Percentiles rank a stretch among this genome's conserved stretches.
Conservation (phyloP, 2,329 filamentous ascomycete genomes). For the Penicillium frequentans region DNA sequence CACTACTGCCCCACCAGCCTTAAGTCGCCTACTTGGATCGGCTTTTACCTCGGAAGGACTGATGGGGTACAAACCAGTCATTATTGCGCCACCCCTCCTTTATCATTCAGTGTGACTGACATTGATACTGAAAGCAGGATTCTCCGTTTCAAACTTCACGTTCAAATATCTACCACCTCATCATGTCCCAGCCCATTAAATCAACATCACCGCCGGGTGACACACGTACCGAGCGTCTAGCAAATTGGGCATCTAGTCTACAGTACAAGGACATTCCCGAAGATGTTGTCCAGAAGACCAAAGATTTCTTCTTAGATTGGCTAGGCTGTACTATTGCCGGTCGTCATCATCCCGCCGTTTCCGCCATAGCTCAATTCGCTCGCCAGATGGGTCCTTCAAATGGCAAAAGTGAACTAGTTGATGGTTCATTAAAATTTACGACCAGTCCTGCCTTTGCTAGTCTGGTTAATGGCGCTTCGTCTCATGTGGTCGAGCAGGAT, state of each 20-base stretch:
- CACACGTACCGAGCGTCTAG: conserved; percentile 23
- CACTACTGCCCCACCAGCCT: conserved; percentile 5
- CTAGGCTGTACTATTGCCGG: conserved; percentile 33
- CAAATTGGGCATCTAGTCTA: conserved; percentile 21
- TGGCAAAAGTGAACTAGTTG: conserved; percentile 30
- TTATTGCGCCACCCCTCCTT: background rate
- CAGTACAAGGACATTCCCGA: conserved; percentile 23
- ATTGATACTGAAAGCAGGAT: background rate
- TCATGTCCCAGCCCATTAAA: background rate
- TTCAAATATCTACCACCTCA: background rate
- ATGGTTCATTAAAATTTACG: conserved; percentile 20
- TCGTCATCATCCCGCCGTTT: conserved; percentile 27
- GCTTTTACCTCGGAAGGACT: conserved; percentile 13
- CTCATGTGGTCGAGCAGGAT: conserved; percentile 36
- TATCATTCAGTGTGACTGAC: no score
- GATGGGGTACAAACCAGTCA: background rate
- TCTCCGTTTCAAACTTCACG: background rate
- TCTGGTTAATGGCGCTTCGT: conserved; percentile 31
- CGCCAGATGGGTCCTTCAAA: conserved; percentile 28
- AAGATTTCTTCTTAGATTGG: conserved; percentile 33
- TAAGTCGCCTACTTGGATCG: conserved; percentile 15
- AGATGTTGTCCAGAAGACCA: conserved; percentile 30
- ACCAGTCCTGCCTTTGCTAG: conserved; percentile 32
- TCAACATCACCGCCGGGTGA: background rate
- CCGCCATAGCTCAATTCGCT: conserved; percentile 24